Base-by-base conservation (phyloP, 148 eudicot genomes). In the Spergularia bocconei region DNA sequence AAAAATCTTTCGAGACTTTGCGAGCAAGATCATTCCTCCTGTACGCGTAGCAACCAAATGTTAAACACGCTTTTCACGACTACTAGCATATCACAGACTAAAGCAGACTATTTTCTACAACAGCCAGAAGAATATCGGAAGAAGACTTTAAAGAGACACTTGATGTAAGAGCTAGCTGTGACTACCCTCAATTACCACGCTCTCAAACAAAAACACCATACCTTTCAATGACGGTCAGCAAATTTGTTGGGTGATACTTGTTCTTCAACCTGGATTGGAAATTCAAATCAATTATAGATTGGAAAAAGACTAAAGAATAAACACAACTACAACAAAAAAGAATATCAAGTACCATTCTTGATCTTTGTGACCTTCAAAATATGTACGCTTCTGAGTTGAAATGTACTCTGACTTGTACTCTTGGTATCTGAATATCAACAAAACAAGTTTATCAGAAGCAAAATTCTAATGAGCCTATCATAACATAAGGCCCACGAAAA, bases 221-320 rank as follows among this genome's bases (percentile, higher is more conserved):
- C 99, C 98, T 90, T 73, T 92, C 98, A 63, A 91, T 96, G 73
- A 92, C 97, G 66, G 90, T 69, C 73, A 91, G 54, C 65, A 96
- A 84, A 80, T 88, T 96, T 56, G 99, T 91, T 48, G 99, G 99
- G 79, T 96, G 99, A 83, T 96, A 96, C 72, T 92, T 96, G 83
- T 96, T 91, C 83, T 78, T 96, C 87, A 96, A 79, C 99, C 98
- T 96, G 84, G 80, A 78, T 16, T 4, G 72, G 21, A 47, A 79
- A 71, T 39, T 44, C 25, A 23, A 72, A 51, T 11, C 11, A 17
- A 50, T 61, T 78, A 33, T 54, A 75, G 20, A 25, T 52, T 16
- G 20, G 11, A n/a, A 21, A 47, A 10, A 77, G 41, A 4, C 65
- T 5, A 6, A 17, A 2, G 48, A 23, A 17, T 25, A 66, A 15